Percentiles rank a stretch among this genome's conserved stretches.
Evolutionary conservation across 2,329 filamentous ascomycete species (phyloP).

Genomic region (Emergomyces africanus): DNA sequence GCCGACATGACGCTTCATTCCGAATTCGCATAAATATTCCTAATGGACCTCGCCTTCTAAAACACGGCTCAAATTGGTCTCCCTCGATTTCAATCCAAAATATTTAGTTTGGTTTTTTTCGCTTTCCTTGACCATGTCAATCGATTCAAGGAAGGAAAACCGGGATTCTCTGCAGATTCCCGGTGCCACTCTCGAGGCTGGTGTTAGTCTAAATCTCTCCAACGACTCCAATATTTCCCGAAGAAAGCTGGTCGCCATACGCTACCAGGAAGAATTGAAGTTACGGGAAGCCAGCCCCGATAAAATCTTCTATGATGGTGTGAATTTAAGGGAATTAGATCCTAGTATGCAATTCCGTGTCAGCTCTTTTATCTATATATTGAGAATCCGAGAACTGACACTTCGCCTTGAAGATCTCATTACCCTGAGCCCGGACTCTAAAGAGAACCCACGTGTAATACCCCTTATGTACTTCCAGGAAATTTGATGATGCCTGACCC

Average conservation of each 20-base stretch:
- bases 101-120: not conserved
- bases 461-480: not conserved
- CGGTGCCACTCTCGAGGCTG: not conserved
- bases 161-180: not conserved
- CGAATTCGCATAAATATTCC: not conserved
- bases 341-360: not conserved
- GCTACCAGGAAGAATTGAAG: conserved; percentile 1
- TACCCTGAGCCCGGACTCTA: not conserved
- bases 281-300: not conserved
- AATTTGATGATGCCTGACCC: not conserved
- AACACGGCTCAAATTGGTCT: not conserved
- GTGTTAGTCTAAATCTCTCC: not conserved
- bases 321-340: not conserved
- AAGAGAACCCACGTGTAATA: conserved; percentile 1
- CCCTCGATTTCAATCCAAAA: not conserved
- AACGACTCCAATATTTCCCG: not conserved
- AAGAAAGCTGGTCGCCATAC: not conserved
- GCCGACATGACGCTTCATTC: not conserved
- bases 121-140: not conserved
- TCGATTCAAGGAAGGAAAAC: not conserved
- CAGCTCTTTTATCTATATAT: not conserved
- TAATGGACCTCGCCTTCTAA: not conserved
- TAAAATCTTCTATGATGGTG: conserved; percentile 2
- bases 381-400: not conserved
- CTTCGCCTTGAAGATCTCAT: not conserved